These are phyloP conservation scores for Solanum ossicruentum DNA, from an alignment of 257 asterid genomes.

Conservation along the genomic window DNA sequence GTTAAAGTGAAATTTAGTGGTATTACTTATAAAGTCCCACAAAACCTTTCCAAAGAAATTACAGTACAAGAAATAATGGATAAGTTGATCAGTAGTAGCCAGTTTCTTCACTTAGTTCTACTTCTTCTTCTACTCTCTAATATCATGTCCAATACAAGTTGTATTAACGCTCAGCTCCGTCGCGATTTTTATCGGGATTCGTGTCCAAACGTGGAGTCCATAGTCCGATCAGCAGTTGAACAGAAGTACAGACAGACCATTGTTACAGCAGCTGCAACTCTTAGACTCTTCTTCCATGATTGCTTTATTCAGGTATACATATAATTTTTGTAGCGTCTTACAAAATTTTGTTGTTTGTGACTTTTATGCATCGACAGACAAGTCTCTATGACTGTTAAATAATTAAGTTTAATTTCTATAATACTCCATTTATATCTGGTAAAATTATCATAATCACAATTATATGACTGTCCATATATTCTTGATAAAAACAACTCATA, in stretches of 20 bases:
- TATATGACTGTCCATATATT: background rate
- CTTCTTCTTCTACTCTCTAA: conserved; percentile 9
- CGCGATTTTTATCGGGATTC: conserved; percentile 37
- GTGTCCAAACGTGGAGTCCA: conserved; percentile 59
- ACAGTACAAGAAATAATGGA: background rate
- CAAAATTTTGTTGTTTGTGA: too few species aligned
- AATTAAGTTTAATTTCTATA: too few species aligned
- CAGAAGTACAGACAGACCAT: conserved; percentile 52
- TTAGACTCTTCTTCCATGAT: conserved; percentile 81
- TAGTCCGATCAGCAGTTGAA: conserved; percentile 61
- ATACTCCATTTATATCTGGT: background rate
- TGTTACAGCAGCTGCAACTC: conserved; percentile 77
- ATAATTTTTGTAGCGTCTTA: background rate
- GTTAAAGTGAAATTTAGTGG: background rate
- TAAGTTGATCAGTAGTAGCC: background rate
- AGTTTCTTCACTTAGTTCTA: background rate
- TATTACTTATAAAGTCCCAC: background rate
- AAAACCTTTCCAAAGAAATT: background rate
- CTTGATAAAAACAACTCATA: background rate
- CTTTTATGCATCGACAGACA: too few species aligned
- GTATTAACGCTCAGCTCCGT: conserved; percentile 18
- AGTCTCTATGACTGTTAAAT: too few species aligned
- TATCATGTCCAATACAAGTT: conserved; percentile 3
- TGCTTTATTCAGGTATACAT: conserved; percentile 48
- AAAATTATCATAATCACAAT: background rate